Conservation (phyloP, 2,329 filamentous ascomycete species). For the Fusarium temperatum region DNA sequence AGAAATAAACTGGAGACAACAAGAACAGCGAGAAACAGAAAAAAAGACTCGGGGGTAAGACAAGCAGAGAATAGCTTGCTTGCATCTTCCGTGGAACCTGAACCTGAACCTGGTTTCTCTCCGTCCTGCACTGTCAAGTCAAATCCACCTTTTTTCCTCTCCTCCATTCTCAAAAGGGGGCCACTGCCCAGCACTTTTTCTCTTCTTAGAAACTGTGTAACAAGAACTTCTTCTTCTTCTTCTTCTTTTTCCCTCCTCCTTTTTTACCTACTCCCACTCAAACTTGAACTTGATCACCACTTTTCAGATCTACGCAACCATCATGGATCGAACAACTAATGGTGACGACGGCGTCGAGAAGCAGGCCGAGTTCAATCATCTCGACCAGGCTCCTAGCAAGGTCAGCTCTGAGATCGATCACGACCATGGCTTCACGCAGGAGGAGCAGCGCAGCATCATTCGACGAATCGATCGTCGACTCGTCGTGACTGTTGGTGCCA, state of each 20-base stretch:
- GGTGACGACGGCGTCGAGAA: conserved; percentile 37
- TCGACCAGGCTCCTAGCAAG: conserved; percentile 36
- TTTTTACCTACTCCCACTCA: background rate
- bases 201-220: conserved; percentile 21
- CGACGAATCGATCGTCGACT: conserved; percentile 73
- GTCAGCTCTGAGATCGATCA: conserved; percentile 38
- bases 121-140: background rate
- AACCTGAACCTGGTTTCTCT: background rate
- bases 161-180: conserved; percentile 12
- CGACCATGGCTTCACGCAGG: conserved; percentile 61
- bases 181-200: conserved; percentile 12
- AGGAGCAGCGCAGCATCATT: conserved; percentile 74
- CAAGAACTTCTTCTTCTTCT: background rate
- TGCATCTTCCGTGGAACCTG: conserved; percentile 10
- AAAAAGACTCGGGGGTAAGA: conserved; percentile 2
- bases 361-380: conserved; percentile 39
- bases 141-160: background rate
- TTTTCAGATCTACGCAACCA: background rate
- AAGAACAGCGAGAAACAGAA: background rate
- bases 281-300: background rate
- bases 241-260: background rate
- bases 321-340: conserved; percentile 37
- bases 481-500: conserved; percentile 67
- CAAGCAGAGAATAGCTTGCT: conserved; percentile 20
- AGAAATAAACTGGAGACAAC: conserved; percentile 23